These are phyloP conservation scores for Trematosphaeria pertusa DNA, from an alignment of 2,329 filamentous ascomycete species.

Conservation along the genomic window DNA sequence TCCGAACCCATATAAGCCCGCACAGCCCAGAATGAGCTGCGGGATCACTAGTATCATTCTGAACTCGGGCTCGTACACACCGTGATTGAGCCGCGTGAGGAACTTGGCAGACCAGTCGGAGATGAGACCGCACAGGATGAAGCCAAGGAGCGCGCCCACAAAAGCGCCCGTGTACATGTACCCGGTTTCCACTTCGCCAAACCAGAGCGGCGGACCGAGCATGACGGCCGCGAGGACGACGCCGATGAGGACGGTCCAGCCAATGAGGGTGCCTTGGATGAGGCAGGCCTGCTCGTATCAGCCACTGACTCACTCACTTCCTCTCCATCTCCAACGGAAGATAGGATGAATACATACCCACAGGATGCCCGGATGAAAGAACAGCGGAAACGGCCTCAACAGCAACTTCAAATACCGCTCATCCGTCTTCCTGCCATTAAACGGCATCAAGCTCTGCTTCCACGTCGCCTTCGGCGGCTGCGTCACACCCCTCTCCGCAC, in stretches of 20 bases:
- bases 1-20: slow-evolving; percentile 85
- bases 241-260: slow-evolving; percentile 91
- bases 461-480: slow-evolving; percentile 63
- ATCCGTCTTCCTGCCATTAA: slow-evolving; percentile 83
- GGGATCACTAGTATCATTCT: slow-evolving; percentile 82
- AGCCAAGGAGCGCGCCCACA: slow-evolving; percentile 79
- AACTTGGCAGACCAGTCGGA: slow-evolving; percentile 74
- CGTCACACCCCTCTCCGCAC: background rate
- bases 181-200: slow-evolving; percentile 81
- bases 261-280: slow-evolving; percentile 88
- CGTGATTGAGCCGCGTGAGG: slow-evolving; percentile 77
- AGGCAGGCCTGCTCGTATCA: slow-evolving; percentile 59
- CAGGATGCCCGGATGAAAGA: slow-evolving; percentile 83
- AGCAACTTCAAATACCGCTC: slow-evolving; percentile 72
- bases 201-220: slow-evolving; percentile 80
- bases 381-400: slow-evolving; percentile 79
- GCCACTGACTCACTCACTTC: no score
- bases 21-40: slow-evolving; percentile 77
- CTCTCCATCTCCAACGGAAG: no score
- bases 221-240: slow-evolving; percentile 86
- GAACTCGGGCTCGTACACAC: slow-evolving; percentile 92
- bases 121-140: slow-evolving; percentile 74
- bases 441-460: slow-evolving; percentile 67
- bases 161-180: slow-evolving; percentile 84
- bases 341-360: slow-evolving; percentile 69